Conservation (phyloP, 441 rosid species). For the Geranium incanum region DNA sequence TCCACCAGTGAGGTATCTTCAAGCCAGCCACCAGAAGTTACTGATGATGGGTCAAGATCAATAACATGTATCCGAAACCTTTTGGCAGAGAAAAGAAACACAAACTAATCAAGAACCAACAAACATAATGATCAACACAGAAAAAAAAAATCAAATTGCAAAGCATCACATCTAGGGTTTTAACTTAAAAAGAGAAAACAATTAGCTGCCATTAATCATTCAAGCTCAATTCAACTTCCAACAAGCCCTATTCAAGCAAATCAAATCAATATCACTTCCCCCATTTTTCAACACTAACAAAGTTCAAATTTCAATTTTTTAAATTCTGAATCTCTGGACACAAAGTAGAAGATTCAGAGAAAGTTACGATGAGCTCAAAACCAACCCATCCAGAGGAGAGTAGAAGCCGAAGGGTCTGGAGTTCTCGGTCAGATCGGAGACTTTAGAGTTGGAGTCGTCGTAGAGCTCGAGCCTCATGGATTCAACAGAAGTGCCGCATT, state of each 20-base stretch:
- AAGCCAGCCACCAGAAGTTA: constrained; percentile 91
- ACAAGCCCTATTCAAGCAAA: neutral
- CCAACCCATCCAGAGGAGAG: constrained; percentile 75
- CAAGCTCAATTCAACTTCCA: neutral
- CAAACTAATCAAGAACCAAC: constrained; percentile 9
- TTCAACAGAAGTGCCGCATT: constrained; percentile 75
- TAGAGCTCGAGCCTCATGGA: constrained; percentile 73
- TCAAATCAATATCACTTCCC: neutral
- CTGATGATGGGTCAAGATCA: constrained; percentile 85
- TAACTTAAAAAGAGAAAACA: neutral
- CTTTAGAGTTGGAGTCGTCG: constrained; percentile 61
- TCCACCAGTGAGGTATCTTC: constrained; percentile 87
- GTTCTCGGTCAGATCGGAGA: constrained; percentile 45
- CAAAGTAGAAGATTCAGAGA: neutral
- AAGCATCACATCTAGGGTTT: neutral
- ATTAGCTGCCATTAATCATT: neutral
- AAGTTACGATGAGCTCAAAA: constrained; percentile 10
- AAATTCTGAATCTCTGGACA: neutral
- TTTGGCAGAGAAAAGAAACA: constrained; percentile 6
- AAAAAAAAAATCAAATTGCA: neutral
- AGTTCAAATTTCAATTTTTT: neutral
- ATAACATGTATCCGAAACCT: constrained; percentile 71
- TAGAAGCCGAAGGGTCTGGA: constrained; percentile 65
- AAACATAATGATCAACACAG: neutral
- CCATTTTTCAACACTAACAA: neutral